Conservation (phyloP, 305 asterid species). For the Solanum hybrid region DNA sequence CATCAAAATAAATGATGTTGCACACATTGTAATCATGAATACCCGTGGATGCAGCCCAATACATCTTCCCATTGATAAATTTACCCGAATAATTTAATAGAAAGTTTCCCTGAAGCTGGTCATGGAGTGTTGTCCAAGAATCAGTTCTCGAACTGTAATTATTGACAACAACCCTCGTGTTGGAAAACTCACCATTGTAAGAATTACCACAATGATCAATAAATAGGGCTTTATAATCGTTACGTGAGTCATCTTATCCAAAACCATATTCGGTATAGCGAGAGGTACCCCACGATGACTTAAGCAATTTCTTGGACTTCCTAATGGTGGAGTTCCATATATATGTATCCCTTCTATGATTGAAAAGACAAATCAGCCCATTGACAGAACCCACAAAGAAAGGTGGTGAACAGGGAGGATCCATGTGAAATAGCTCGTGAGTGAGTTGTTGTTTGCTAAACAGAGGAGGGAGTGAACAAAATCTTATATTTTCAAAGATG, state of each 20-base stretch:
- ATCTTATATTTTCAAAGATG: too few relatives aligned
- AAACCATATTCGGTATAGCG: background rate
- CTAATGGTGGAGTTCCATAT: background rate
- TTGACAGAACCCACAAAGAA: background rate
- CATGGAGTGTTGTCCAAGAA: background rate
- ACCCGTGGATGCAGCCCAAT: background rate
- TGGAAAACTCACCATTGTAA: background rate
- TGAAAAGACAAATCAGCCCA: background rate
- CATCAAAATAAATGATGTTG: background rate
- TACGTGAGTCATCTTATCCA: slow-evolving; percentile 4
- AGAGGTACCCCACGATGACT: background rate
- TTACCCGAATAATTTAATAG: background rate
- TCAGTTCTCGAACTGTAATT: slow-evolving; percentile 7
- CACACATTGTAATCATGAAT: background rate
- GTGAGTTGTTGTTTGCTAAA: background rate
- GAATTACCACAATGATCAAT: background rate
- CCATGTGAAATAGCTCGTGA: background rate
- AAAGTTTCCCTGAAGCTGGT: background rate
- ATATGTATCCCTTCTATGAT: background rate
- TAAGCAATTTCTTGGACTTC: background rate
- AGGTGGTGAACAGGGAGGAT: background rate
- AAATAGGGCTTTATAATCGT: slow-evolving; percentile 3
- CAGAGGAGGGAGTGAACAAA: background rate
- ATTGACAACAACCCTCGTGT: background rate
- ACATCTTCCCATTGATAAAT: background rate